These are phyloP conservation scores for Tylopilus subfusipes DNA, from an alignment of 768 basidiomycete species.

Conservation along the genomic window DNA sequence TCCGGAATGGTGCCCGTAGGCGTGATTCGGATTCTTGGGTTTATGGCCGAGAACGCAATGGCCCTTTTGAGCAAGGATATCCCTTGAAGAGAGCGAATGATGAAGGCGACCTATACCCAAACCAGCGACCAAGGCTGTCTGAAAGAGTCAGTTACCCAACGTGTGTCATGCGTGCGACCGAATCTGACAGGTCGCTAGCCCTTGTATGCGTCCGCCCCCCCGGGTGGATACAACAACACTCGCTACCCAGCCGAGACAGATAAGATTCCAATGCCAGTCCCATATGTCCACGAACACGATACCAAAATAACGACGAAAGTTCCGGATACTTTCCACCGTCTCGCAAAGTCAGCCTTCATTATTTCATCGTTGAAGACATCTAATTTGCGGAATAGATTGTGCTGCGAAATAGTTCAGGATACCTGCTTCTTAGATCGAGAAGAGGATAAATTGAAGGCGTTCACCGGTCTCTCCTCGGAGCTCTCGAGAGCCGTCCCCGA, in stretches of 20 bases:
- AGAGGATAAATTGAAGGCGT: slow-evolving; percentile 46
- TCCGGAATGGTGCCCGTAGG: slow-evolving; percentile 21
- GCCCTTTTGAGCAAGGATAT: slow-evolving; percentile 10
- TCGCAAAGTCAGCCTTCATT: slow-evolving; percentile 32
- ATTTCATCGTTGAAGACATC: slow-evolving; percentile 5
- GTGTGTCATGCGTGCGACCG: background rate
- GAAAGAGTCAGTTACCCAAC: slow-evolving; percentile 26
- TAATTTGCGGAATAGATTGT: slow-evolving; percentile 36
- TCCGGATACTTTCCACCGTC: slow-evolving; percentile 37
- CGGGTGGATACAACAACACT: slow-evolving; percentile 2
- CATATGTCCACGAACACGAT: slow-evolving; percentile 1
- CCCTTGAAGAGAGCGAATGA: slow-evolving; percentile 28
- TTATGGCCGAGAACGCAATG: slow-evolving; percentile 19
- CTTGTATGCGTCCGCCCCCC: slow-evolving; percentile 7
- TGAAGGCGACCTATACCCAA: slow-evolving; percentile 22
- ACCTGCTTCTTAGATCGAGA: slow-evolving; percentile 41
- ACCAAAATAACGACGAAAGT: slow-evolving; percentile 8
- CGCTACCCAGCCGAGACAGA: slow-evolving; percentile 7
- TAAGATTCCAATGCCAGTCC: background rate
- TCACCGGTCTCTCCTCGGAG: slow-evolving; percentile 46
- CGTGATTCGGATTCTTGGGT: slow-evolving; percentile 24
- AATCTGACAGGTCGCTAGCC: slow-evolving; percentile 18
- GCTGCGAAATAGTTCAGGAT: slow-evolving; percentile 44
- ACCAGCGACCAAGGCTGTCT: slow-evolving; percentile 26
- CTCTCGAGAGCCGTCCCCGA: slow-evolving; percentile 43